Base-by-base conservation (phyloP, 306 rosid genomes). In the Acacia melanoxylon region DNA sequence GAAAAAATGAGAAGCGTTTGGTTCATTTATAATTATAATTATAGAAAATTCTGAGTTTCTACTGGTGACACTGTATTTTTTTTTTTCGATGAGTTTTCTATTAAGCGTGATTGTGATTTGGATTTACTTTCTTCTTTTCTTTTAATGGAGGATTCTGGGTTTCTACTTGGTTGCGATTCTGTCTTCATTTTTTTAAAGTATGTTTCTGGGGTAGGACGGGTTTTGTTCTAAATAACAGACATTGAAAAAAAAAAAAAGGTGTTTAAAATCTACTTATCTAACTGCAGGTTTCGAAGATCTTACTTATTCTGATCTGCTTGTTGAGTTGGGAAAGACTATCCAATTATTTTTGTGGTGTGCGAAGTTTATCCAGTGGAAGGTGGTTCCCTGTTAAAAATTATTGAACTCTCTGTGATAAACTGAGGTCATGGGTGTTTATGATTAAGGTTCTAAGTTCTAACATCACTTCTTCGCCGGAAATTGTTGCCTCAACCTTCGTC, bases 381-480 rank as follows among this genome's bases (percentile, higher is more conserved):
- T 77, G 66, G 74, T 78, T 46, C 48, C 51, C 42, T 11, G 74
- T 37, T 72, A 70, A 33, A 59, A 56, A 56, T 22, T 59, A 24
- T 22, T 46, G 16, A 45, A 22, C 54, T 48, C 37, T 33, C 22
- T 54, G 45, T 37, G 19, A 3, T 58, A 40, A 78, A 78, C 10
- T 69, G 40, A 0, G 40, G 33, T 72, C 46, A 92, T 91, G 97
- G 92, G 90, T 63, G 87, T 77, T 62, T 78, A 78, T 84, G 82
- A 83, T 68, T 89, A 86, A 70, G 85, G 69, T 68, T 70, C 40
- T 1, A 37, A 35, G 37, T 37, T 37, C 68, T 62, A 76, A 81
- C 11, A 35, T 62, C 44, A n/a, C 27, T 31, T 68, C 79, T 79
- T 67, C 80, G 70, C 84, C 88, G 41, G 41, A 37, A 37, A 37